Percentiles rank a stretch among this genome's conserved stretches.
Conservation (phyloP, 441 rosid genomes). For the Arabidopsis lyrata region DNA sequence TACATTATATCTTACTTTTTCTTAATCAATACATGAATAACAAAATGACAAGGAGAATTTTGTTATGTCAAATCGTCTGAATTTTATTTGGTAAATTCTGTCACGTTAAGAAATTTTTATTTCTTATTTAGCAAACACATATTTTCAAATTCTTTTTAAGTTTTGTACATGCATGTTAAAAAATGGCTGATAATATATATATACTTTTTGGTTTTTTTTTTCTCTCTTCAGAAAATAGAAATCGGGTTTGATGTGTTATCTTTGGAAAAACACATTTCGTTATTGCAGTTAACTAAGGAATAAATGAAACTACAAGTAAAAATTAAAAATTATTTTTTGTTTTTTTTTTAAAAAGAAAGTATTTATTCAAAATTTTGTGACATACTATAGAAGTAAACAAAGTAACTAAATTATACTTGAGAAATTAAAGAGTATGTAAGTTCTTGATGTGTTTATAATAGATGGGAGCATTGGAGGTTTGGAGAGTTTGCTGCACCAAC, state of each 20-base stretch:
- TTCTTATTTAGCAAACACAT: neutral
- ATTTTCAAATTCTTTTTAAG: neutral
- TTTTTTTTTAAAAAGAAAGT: too few relatives aligned
- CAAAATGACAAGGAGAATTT: constrained; percentile 18
- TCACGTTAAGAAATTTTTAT: neutral
- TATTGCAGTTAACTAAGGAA: neutral
- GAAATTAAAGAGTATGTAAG: neutral
- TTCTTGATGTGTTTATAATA: constrained; percentile 8
- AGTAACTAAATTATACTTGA: neutral
- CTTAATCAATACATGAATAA: neutral
- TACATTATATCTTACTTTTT: constrained; percentile 1
- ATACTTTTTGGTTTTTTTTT: neutral
- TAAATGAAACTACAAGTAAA: neutral
- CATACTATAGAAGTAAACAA: neutral
- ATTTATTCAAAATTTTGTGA: neutral
- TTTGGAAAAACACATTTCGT: neutral
- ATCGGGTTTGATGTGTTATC: neutral
- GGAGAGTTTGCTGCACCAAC: constrained; percentile 73
- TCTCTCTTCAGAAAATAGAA: neutral
- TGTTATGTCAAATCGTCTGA: neutral
- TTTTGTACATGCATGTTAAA: constrained; percentile 1
- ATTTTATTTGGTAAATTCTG: neutral
- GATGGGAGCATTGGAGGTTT: constrained; percentile 36
- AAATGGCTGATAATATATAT: neutral
- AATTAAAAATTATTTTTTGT: neutral